Evolutionary conservation across 345 rosid genomes (phyloP).

Genomic region (Eucalyptus rudis): DNA sequence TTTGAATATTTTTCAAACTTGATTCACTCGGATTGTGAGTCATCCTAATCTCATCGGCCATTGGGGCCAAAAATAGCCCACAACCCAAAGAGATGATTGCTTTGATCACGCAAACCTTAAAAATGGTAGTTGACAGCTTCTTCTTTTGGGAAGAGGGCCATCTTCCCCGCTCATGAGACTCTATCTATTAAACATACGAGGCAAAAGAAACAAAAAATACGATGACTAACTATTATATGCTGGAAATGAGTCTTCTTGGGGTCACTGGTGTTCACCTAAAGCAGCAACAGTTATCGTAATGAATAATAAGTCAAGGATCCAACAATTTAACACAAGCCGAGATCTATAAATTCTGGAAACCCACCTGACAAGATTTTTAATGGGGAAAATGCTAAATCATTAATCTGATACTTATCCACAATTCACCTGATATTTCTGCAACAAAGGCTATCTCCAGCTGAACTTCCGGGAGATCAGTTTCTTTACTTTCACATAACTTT

Average conservation of each 20-base stretch:
- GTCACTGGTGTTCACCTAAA: not conserved
- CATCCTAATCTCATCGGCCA: too few relatives aligned
- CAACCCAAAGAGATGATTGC: too few relatives aligned
- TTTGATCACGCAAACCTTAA: not conserved
- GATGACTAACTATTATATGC: not conserved
- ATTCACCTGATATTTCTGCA: not conserved
- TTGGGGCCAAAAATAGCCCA: too few relatives aligned
- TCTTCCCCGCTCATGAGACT: not conserved
- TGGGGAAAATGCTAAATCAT: not conserved
- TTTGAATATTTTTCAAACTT: too few relatives aligned
- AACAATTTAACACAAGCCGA: not conserved
- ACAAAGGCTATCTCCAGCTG: not conserved
- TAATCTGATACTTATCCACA: not conserved
- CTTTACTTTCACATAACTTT: not conserved
- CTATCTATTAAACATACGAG: not conserved
- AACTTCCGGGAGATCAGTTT: not conserved
- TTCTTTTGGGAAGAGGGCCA: not conserved
- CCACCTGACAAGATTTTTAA: not conserved
- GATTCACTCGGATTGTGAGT: too few relatives aligned
- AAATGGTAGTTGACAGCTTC: not conserved
- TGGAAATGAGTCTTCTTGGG: not conserved
- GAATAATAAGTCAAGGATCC: not conserved
- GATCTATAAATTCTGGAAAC: not conserved
- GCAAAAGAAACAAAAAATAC: not conserved
- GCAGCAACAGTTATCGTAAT: not conserved